Percentiles rank a stretch among this genome's conserved stretches.
These are phyloP conservation scores for Daldinia decipiens DNA, from an alignment of 495 filamentous ascomycete genomes.

Conservation along the genomic window DNA sequence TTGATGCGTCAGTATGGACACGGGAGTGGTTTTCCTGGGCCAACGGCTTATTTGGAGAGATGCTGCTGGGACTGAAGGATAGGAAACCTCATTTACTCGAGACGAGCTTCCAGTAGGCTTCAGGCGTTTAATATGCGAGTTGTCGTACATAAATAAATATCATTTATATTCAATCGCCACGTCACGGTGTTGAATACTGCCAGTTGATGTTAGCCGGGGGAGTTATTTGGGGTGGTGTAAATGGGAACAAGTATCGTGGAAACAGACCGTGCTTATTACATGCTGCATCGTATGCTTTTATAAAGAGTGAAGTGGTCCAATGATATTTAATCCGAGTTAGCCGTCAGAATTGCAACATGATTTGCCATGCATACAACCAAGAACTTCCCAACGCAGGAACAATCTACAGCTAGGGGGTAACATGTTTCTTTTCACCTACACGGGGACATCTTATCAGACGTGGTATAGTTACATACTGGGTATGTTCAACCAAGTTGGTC, in stretches of 20 bases:
- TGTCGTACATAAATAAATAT: constrained; percentile 22
- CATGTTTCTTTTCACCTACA: constrained; percentile 1
- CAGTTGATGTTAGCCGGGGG: constrained; percentile 1
- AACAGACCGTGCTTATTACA: constrained; percentile 9
- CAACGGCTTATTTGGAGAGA: constrained; percentile 68
- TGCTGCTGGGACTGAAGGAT: constrained; percentile 62
- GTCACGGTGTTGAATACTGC: constrained; percentile 16
- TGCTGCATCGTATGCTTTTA: constrained; percentile 23
- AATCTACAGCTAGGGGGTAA: constrained; percentile 25
- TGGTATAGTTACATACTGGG: neutral
- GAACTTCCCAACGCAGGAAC: constrained; percentile 41
- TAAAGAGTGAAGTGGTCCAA: constrained; percentile 39
- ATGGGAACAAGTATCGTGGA: constrained; percentile 6
- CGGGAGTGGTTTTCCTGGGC: constrained; percentile 70
- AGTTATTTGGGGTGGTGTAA: constrained; percentile 3
- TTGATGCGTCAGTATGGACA: constrained; percentile 54
- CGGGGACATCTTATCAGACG: constrained; percentile 24
- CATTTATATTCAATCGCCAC: constrained; percentile 39
- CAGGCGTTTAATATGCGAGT: constrained; percentile 21
- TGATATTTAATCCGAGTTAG: constrained; percentile 39
- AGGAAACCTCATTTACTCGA: constrained; percentile 58
- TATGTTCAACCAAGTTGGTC: constrained; percentile 18
- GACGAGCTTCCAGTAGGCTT: constrained; percentile 48
- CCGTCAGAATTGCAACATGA: constrained; percentile 36
- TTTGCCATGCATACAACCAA: constrained; percentile 27